Conservation (phyloP, 2,329 filamentous ascomycete genomes). For the Atkinsonella texensis region DNA sequence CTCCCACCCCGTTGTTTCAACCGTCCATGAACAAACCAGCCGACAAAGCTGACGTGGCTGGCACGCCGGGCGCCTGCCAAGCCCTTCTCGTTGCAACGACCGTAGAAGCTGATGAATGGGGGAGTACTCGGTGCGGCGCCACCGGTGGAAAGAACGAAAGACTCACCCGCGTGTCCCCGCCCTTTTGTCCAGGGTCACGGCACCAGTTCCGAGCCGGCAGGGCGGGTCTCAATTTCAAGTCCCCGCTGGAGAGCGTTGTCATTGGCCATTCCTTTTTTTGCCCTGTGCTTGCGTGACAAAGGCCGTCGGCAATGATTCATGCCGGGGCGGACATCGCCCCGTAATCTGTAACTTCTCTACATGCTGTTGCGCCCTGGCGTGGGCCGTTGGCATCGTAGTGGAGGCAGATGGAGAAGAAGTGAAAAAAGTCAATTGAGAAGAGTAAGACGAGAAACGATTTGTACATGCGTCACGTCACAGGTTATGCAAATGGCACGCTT, state of each 20-base stretch:
- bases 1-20: no score
- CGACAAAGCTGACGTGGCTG: background rate
- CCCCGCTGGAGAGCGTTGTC: no score
- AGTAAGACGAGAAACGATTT: background rate
- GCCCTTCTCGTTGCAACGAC: no score
- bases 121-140: background rate
- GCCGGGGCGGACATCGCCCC: slow-evolving; percentile 3
- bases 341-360: no score
- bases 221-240: slow-evolving; percentile 11
- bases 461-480: background rate
- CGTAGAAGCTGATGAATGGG: background rate
- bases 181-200: slow-evolving; percentile 2
- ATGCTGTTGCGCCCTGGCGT: no score
- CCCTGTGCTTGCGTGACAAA: background rate
- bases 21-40: no score
- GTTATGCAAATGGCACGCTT: background rate
- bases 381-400: background rate
- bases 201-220: slow-evolving; percentile 12
- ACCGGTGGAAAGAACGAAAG: no score
- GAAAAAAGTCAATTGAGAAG: background rate
- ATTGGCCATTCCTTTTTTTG: background rate
- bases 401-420: slow-evolving; percentile 1
- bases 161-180: background rate
- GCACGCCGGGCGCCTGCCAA: background rate
- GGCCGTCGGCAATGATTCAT: slow-evolving; percentile 2